Conservation (phyloP, 176 grass and related monocot genomes). For the Pontederia crassipes region DNA sequence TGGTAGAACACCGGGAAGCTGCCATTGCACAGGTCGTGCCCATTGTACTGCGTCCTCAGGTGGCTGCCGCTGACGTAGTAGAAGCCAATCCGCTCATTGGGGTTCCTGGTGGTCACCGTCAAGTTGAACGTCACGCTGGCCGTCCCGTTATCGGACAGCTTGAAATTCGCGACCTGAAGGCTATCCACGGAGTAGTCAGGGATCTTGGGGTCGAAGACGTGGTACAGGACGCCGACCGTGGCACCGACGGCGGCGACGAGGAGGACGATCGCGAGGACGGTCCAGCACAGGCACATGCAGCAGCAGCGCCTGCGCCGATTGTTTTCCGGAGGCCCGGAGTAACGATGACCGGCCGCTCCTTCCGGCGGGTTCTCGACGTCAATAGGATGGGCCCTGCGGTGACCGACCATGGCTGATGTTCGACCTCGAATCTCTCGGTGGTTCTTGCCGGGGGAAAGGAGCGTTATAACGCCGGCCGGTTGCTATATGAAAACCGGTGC, state of each 20-base stretch:
- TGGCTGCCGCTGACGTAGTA: conserved; percentile 6
- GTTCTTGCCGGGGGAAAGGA: too few species aligned
- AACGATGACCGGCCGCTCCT: too few species aligned
- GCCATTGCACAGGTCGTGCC: not conserved
- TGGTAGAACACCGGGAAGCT: conserved; percentile 13
- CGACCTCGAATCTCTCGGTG: too few species aligned
- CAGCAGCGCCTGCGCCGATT: not conserved
- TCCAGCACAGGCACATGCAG: conserved; percentile 14
- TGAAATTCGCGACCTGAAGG: too few species aligned
- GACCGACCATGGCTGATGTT: too few species aligned
- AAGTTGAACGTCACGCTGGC: not conserved
- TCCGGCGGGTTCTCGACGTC: too few species aligned
- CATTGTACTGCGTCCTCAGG: conserved; percentile 5
- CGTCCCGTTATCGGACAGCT: too few species aligned
- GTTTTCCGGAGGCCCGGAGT: too few species aligned
- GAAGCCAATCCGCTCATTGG: conserved; percentile 9
- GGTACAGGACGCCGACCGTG: conserved; percentile 8
- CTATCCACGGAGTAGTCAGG: not conserved
- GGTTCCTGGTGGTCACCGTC: conserved; percentile 10
- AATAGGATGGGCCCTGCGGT: too few species aligned
- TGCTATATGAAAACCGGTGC: too few species aligned
- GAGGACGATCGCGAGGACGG: conserved; percentile 1
- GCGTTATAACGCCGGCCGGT: too few species aligned
- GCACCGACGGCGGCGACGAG: conserved; percentile 10
- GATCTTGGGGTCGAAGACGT: conserved; percentile 11